These are phyloP conservation scores for Magnolia changhungtana DNA, from an alignment of 164 flowering plant species.

Conservation along the genomic window DNA sequence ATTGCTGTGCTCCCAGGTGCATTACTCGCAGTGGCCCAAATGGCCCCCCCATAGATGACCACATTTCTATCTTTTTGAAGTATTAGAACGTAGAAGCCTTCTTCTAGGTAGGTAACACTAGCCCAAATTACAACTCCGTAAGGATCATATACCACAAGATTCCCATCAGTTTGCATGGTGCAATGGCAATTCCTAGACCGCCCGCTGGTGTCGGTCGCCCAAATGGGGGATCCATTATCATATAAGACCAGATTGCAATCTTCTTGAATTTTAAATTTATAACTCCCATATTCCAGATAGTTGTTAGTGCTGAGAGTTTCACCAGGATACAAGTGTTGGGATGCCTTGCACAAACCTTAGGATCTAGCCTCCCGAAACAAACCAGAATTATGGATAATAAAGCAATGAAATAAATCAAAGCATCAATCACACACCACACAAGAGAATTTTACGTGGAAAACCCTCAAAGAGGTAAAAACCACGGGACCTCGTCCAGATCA, in stretches of 20 bases:
- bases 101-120: not conserved
- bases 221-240: not conserved
- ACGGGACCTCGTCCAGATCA: no score
- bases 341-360: no score
- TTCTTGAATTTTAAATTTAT: not conserved
- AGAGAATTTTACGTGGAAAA: no score
- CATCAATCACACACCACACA: no score
- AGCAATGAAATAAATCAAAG: no score
- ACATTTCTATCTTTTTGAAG: not conserved
- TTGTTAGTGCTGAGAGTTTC: not conserved
- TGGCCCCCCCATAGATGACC: not conserved
- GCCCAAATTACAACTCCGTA: not conserved
- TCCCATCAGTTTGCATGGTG: not conserved
- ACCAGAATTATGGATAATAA: no score
- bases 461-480: no score
- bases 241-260: conserved; percentile 7
- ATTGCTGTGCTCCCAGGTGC: not conserved
- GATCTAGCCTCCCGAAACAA: no score
- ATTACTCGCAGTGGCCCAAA: not conserved
- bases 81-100: not conserved
- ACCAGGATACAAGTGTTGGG: not conserved
- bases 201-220: conserved; percentile 1
- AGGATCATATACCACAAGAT: not conserved
- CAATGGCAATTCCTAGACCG: not conserved
- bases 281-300: not conserved